Base-by-base conservation (phyloP, 1,284 basidiomycete genomes). In the Austropuccinia psidii region DNA sequence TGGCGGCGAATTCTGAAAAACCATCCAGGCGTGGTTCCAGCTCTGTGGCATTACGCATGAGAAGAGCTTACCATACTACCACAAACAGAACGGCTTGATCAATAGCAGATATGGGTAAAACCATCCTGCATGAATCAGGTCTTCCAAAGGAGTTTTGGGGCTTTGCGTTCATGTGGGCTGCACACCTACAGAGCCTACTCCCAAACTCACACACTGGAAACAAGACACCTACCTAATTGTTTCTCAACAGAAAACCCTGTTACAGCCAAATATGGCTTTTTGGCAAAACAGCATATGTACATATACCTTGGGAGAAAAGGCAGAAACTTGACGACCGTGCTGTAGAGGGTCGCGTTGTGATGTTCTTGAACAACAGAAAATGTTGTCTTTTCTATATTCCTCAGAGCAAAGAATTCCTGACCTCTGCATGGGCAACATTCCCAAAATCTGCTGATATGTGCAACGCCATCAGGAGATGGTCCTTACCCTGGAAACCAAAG, bases 371-470 rank as follows among this genome's bases (percentile, higher is more conserved):
- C 31, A 17, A 3, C 6, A 54, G 49, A 9, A 67, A 67, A 31
- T 49, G 50, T 0, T 68, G 66, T 49, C n/a, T 39, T 1, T 68
- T 68, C 9, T 68, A 39, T 33, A 29, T 43, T 4, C 66, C 66
- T 0, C 1, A 2, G 4, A 13, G 19, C 13, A 24, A 68, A 5
- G 19, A n/a, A 33, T 68, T 57, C 45, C 9, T 55, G 11, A 13
- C 1, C 13, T 68, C 21, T 11, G 66, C 66, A 1, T 43, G 43
- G 50, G 66, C 33, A 1, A 41, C 3, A 9, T 67, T 64, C 35
- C n/a, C n/a, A n/a, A n/a, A n/a, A n/a, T n/a, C n/a, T n/a, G n/a
- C n/a, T n/a, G n/a, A n/a, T n/a, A n/a, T n/a, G n/a, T n/a, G n/a
- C n/a, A n/a, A n/a, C n/a, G n/a, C n/a, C n/a, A n/a, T n/a, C n/a